Evolutionary conservation across 371 early-diverging fungal genomes (phyloP), one percentile per base, ranked within the genome.

Genomic region (Massospora cicadina): DNA sequence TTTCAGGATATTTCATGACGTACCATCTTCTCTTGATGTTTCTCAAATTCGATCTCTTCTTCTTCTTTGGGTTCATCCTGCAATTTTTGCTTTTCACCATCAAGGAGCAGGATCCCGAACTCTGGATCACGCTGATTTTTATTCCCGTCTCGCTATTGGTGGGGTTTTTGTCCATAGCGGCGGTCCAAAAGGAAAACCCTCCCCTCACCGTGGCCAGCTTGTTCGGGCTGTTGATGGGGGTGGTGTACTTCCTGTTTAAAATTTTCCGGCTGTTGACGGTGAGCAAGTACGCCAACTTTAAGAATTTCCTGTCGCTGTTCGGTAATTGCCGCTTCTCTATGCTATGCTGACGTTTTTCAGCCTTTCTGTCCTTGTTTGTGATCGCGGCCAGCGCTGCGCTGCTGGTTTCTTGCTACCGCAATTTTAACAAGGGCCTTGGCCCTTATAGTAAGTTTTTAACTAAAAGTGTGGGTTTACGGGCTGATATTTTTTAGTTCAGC

Each of bases 11-110:
- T 86, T 94, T 87, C 73, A 83, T 89, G 60, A 76, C 77, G 65
- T 94, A 91, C 76, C 90, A 90, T 61, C 81, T 91, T 61, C 89
- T 91, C 67, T 72, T 92, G 72, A 83, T 88, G 74, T 71, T 94
- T 24, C 78, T 94, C 66, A 92, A 92, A 71, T 76, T 92, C 55
- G 91, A 92, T 71, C 75, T 90, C 63, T 94, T 91, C 71, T 88
- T 91, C 73, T 86, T 89, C 68, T 73, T 90, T 31, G 86, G 87
- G 0, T 91, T 91, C 68, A 84, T 89, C 7, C 79, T 90, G n/a
- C 91, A 91, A 68, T 92, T 88, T 69, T 81, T 94, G 55, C 78
- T 88, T 10, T 69, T 94, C 32, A 80, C 89, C 10, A 79, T 86
- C 68, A 77, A 76, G 71, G 73, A 77, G 68, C 60, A 76, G 58